Percentiles rank a stretch among this genome's conserved stretches.
These are phyloP conservation scores for Irpex sp. DNA, from an alignment of 1,284 basidiomycete genomes.

Conservation along the genomic window DNA sequence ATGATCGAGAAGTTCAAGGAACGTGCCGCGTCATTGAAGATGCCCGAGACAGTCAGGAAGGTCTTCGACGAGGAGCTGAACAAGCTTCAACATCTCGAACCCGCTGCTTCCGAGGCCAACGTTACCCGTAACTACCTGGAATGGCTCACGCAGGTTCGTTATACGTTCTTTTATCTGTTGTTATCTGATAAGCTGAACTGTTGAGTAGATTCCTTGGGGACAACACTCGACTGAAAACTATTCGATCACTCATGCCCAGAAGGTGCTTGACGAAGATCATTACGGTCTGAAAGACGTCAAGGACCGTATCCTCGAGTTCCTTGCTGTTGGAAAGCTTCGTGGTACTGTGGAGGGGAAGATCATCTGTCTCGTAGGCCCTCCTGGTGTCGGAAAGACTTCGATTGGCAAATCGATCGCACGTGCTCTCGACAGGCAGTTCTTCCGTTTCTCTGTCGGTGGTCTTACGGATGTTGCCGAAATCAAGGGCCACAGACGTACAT, in stretches of 20 bases:
- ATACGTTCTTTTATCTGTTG: constrained; percentile 7
- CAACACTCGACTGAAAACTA: constrained; percentile 93
- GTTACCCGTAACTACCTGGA: constrained; percentile 97
- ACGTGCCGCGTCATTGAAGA: constrained; percentile 79
- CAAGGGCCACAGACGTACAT: constrained; percentile 96
- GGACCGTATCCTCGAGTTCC: constrained; percentile 95
- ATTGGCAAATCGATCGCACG: constrained; percentile 94
- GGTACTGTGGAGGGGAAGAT: constrained; percentile 99
- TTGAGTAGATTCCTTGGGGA: constrained; percentile 85
- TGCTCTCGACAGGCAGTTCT: constrained; percentile 83
- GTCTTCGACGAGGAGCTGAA: constrained; percentile 96
- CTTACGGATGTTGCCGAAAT: constrained; percentile 98
- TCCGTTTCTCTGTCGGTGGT: constrained; percentile 96
- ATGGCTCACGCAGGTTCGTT: constrained; percentile 81
- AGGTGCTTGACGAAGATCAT: constrained; percentile 92
- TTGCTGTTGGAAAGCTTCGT: constrained; percentile 94
- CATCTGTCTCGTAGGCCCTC: constrained; percentile 93
- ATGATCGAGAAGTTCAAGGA: constrained; percentile 95
- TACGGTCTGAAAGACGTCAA: constrained; percentile 96
- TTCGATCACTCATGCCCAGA: constrained; percentile 79
- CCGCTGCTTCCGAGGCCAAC: constrained; percentile 89
- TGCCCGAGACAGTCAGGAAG: constrained; percentile 90
- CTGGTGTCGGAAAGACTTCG: constrained; percentile 94
- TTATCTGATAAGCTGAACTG: neutral
- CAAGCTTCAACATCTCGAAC: constrained; percentile 90